Evolutionary conservation across 106 monocot species (phyloP), one percentile per base, ranked within the genome.

Genomic region (Narthecium ossifragum): DNA sequence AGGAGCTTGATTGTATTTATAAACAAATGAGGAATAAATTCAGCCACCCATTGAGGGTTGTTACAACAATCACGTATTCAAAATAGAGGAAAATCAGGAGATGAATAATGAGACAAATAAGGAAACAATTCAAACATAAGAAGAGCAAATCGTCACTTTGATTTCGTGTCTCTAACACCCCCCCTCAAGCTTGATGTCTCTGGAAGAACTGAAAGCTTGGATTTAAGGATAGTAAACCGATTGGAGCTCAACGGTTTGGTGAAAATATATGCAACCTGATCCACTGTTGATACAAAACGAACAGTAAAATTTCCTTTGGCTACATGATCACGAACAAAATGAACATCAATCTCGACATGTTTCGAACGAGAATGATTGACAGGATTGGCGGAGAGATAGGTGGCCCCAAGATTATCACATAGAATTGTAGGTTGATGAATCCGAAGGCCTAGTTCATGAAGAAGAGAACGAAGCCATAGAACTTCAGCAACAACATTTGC

Each of bases 351-450:
- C 26, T 65, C 65, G 27, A 65, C 40, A 53, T 65, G 65, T 54
- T 65, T 65, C 26, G 37, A 39, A 8, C 65, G 34, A 28, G 53
- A 34, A 65, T 54, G 65, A 41, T 53, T 53, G 3, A 65, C 25
- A 13, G 20, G 65, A 39, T 65, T 65, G 12, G 38, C 34, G 8
- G 23, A 6, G 2, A 65, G 14, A 31, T 53, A 65, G 4, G 54
- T 65, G 2, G 65, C 53, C 0, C 65, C 40, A 65, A 65, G 39
- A 30, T 65, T 65, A 36, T 54, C 65, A 41, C 51, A 53, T 53
- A 34, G 41, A 24, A 65, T 5, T 8, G 37, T 17, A 0, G 53
- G 53, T 41, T 11, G 41, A 2, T 17, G 11, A 14, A 17, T 14
- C 41, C 17, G 41, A 41, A 41, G 17, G 11, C 41, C 41, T 14